Evolutionary conservation across 345 rosid species (phyloP), one percentile per base, ranked within the genome.

Genomic region (Turnera subulata): DNA sequence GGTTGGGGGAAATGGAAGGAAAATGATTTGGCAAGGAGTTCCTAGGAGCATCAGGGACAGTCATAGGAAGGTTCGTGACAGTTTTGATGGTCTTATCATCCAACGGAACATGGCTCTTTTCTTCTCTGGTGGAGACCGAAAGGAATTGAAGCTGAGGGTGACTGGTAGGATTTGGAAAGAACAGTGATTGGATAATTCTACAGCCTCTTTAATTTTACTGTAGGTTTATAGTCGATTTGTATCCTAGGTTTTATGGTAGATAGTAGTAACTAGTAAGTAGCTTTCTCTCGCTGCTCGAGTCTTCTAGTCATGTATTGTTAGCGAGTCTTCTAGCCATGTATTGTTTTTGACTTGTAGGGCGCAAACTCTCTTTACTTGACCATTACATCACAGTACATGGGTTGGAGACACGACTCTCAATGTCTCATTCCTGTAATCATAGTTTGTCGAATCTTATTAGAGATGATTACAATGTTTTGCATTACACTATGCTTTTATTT

Each of bases 131-230:
- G 91, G 91, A 16, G 95, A 87, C 59, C 58, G 88, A 72, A 82
- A 84, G 58, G 95, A 84, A 52, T 64, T 84, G 66, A 87, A 87
- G 75, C 95, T 84, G 37, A 65, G 95, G 72, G 95, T 87, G 45
- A 80, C 95, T 0, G 95, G 95, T 40, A 69, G 95, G 47, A 87
- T 87, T 42, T 87, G 95, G 95, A 87, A 82, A 76, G 95, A 87
- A 51, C 88, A 82, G 75, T 86, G 68, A 76, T 33, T 16, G 20
- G 32, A 15, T 26, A 59, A 9, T 26, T 13, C 11, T 32, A 18
- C 39, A 21, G 14, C 50, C 12, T 21, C 24, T 18, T n/a, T n/a
- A n/a, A n/a, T n/a, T n/a, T n/a, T n/a, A n/a, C n/a, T n/a, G n/a
- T n/a, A n/a, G n/a, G n/a, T n/a, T n/a, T n/a, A n/a, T n/a, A n/a